A percentile compares a stretch with the other conserved stretches of the same genome.
Conservation (phyloP, 352 stramenopile genomes). For the Pseudoperonospora humuli region DNA sequence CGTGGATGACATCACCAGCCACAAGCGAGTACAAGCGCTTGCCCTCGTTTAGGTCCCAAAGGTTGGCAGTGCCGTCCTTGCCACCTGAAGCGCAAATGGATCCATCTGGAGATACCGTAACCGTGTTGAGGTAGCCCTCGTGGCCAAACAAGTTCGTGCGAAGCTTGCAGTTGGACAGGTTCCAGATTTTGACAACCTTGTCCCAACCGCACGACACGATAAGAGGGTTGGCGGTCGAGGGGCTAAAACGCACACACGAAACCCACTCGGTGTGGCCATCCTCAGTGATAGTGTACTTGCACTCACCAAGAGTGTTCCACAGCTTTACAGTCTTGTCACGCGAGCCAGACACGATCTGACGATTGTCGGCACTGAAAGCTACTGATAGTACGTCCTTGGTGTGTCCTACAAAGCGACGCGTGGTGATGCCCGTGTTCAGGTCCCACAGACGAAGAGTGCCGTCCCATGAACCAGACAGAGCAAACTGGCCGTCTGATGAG, state of each 20-base stretch:
- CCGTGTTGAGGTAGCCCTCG: conserved; percentile 99
- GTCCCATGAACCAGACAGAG: conserved; percentile 98
- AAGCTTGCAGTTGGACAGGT: conserved; percentile 98
- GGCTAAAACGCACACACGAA: conserved; percentile 98
- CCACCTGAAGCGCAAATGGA: conserved; percentile 98
- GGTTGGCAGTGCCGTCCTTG: conserved; percentile 99
- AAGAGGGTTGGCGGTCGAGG: conserved; percentile 91
- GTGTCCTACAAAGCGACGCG: conserved; percentile 98
- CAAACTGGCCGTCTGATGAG: conserved; percentile 98
- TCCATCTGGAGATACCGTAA: conserved; percentile 99
- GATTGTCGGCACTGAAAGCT: conserved; percentile 98
- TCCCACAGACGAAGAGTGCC: conserved; percentile 99
- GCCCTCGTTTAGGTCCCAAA: conserved; percentile 99
- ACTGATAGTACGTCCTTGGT: conserved; percentile 99
- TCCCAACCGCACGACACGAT: conserved; percentile 99
- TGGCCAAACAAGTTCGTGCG: conserved; percentile 98
- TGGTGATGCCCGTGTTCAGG: conserved; percentile 98
- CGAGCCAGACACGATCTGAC: conserved; percentile 99
- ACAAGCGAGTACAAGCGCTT: conserved; percentile 99
- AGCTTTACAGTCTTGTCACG: conserved; percentile 99
- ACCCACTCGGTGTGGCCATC: conserved; percentile 99
- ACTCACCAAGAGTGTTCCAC: conserved; percentile 99
- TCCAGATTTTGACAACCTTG: conserved; percentile 99
- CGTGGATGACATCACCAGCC: conserved; percentile 94
- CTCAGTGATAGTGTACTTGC: conserved; percentile 98